Evolutionary conservation across 768 basidiomycete species (phyloP), one percentile per base, ranked within the genome.

Genomic region (Lentinula guzmanii): DNA sequence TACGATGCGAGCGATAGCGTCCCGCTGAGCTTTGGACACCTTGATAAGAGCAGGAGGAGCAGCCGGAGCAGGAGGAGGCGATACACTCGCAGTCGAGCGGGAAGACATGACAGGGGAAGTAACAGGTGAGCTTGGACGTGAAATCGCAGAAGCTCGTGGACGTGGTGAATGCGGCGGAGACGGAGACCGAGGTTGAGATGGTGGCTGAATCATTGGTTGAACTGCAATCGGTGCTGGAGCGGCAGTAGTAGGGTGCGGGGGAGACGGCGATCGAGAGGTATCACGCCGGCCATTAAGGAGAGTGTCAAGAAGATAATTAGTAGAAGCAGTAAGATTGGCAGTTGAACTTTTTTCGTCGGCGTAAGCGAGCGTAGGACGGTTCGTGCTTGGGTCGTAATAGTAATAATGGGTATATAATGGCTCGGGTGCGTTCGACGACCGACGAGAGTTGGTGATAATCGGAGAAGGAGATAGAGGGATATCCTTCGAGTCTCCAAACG

Each of bases 331-430:
- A 60, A 42, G 41, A 33, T 48, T 50, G 42, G 35, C 51, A n/a
- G 59, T 33, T n/a, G 43, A 16, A 51, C n/a, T 59, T 21, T 59
- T 51, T 15, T 46, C 58, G 43, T 60, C 59, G 21, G 59, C 59
- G 39, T 52, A 60, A 60, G 59, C 59, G 59, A 60, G 59, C 51
- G 59, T 60, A n/a, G 59, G 59, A 18, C 51, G 45, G 59, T 60
- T 60, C 59, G 59, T 60, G 37, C 13, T 50, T 8, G n/a, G 39
- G 37, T 60, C 59, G 41, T 60, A 60, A 50, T 60, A 60, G 28
- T 60, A 60, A 39, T 60, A 60, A 18, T 60, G 59, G 35, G 59
- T 60, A 52, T 60, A 60, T 8, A 33, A 24, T 28, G 59, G 59
- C 28, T 52, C 33, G 24, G 56, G 41, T 37, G 33, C 35, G 37